Conservation (phyloP, 2,329 filamentous ascomycete genomes). For the Podosphaera aphanis region DNA sequence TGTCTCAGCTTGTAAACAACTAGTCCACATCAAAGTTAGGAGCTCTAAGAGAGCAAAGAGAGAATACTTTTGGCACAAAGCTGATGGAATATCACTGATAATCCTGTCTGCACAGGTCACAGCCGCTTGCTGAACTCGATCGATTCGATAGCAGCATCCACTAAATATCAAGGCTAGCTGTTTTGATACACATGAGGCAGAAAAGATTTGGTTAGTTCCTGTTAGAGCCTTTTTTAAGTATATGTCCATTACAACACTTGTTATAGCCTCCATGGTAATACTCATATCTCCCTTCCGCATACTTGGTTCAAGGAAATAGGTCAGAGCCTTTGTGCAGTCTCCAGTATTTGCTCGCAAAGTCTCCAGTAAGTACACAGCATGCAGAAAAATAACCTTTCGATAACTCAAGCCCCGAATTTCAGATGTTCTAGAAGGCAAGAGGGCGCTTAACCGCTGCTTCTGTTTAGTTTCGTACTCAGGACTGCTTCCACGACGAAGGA, state of each 20-base stretch:
- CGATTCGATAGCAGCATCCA: slow-evolving; percentile 80
- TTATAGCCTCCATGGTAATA: slow-evolving; percentile 39
- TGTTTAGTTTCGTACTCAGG: slow-evolving; percentile 56
- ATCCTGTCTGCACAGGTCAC: slow-evolving; percentile 66
- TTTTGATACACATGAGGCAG: slow-evolving; percentile 72
- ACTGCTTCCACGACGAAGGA: slow-evolving; percentile 67
- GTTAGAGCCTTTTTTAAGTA: slow-evolving; percentile 57
- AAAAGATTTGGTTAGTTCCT: slow-evolving; percentile 52
- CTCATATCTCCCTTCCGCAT: slow-evolving; percentile 41
- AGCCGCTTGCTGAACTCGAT: slow-evolving; percentile 73
- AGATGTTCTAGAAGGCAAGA: slow-evolving; percentile 51
- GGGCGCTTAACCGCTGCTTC: slow-evolving; percentile 50
- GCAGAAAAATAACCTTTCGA: slow-evolving; percentile 75
- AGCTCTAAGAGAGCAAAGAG: slow-evolving; percentile 84
- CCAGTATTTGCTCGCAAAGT: slow-evolving; percentile 66
- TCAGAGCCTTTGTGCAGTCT: slow-evolving; percentile 70
- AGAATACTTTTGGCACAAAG: slow-evolving; percentile 70
- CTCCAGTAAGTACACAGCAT: slow-evolving; percentile 74
- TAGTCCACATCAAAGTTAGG: slow-evolving; percentile 81
- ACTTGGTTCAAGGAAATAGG: slow-evolving; percentile 87
- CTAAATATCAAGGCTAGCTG: slow-evolving; percentile 72
- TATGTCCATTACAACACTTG: slow-evolving; percentile 46
- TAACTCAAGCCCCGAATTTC: slow-evolving; percentile 72
- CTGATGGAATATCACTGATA: slow-evolving; percentile 63
- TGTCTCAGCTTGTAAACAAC: slow-evolving; percentile 80